Evolutionary conservation across 1,284 basidiomycete genomes (phyloP).

Genomic region (Meira miltonrushii): DNA sequence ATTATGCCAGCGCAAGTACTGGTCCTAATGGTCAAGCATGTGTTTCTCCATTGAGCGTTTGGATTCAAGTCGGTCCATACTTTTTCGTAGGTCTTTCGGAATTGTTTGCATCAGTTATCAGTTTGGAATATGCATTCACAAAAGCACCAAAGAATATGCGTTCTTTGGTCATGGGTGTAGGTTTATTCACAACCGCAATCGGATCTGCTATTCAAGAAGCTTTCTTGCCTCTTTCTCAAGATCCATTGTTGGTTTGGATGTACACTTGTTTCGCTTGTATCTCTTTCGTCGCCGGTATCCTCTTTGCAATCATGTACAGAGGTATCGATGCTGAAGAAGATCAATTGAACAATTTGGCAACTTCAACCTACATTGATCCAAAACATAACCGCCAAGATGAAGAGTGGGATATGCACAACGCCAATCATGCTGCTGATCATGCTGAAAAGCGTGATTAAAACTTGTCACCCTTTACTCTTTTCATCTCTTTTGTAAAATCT

Average conservation of each 20-base stretch:
- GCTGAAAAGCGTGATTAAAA: too few relatives aligned
- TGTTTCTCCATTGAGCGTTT: conserved; percentile 41
- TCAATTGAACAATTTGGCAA: conserved; percentile 21
- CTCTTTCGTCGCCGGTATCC: conserved; percentile 56
- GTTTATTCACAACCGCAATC: conserved; percentile 68
- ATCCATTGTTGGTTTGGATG: conserved; percentile 59
- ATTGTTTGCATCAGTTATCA: conserved; percentile 78
- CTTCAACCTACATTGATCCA: background rate
- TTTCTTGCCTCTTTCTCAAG: conserved; percentile 58
- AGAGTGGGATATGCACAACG: conserved; percentile 3
- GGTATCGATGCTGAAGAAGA: conserved; percentile 63
- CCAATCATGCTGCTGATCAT: too few relatives aligned
- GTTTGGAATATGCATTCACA: conserved; percentile 77
- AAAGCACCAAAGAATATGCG: conserved; percentile 57
- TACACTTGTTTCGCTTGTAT: conserved; percentile 58
- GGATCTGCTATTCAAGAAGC: conserved; percentile 58
- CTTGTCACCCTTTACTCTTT: background rate
- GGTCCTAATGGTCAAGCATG: background rate
- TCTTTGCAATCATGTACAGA: conserved; percentile 63
- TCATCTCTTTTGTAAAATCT: too few relatives aligned
- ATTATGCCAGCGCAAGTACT: conserved; percentile 27
- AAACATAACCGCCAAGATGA: background rate
- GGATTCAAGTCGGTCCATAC: conserved; percentile 56
- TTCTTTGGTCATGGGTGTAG: conserved; percentile 51
- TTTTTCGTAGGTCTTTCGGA: conserved; percentile 56